Base-by-base conservation (phyloP, 148 eudicot species). In the Agrostemma githago region DNA sequence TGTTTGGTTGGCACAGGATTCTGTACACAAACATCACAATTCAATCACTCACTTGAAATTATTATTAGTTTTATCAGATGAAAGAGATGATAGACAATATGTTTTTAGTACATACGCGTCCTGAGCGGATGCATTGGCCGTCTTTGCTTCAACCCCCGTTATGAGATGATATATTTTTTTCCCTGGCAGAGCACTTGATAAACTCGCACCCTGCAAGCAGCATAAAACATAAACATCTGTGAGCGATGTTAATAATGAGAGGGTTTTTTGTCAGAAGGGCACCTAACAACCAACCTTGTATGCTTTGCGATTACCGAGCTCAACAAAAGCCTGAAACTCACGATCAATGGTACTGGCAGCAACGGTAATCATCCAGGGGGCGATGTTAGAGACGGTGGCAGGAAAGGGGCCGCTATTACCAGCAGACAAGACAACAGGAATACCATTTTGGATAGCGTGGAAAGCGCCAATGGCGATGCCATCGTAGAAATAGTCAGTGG, bases 331-430 rank as follows among this genome's bases (percentile, higher is more conserved):
- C 11, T 69, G 78, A 39, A 89, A 84, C 65, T 83, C 73, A 0
- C 97, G 84, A 43, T 88, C 90, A 62, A 84, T 34, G 41, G 92
- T 91, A 72, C 88, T 86, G 8, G 97, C 97, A 8, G 79, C 97
- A 41, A 91, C 94, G n/a, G 97, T 91, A 8, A 89, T 20, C 11
- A 89, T 72, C 97, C 97, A 91, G 0, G 97, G 97, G 2, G 94
- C 85, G 21, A 87, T 76, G 75, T 91, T 91, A 0, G 83, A 12
- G 1, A 85, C 92, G 4, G 83, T 40, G 10, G 78, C 85, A 0
- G 26, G 68, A 0, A 0, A 0, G 3, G 93, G 93, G 2, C 97
- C 97, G 0, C 56, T 53, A 41, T 91, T 91, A 19, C 97, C 97
- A 9, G 84, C 97, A 19, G 97, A 88, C 48, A 86, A 83, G 0